phyloP scores from a whole-genome alignment of 805 yeast genomes.

The Lipomyces mesembrius region DNA sequence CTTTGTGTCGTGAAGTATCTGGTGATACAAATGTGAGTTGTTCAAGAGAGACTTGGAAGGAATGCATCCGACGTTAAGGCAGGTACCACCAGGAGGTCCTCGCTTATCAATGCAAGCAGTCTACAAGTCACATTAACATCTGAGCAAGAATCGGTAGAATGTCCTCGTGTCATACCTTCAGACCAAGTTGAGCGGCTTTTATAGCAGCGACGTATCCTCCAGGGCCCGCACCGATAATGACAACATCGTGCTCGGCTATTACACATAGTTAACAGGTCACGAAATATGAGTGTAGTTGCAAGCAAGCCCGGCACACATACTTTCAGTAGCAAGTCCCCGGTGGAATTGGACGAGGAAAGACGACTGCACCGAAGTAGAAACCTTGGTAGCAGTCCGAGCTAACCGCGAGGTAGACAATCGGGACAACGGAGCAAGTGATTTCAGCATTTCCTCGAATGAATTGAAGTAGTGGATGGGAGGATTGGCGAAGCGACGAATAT shows the following conservation, averaged over 20 bases:
- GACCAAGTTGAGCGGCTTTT: conserved; percentile 96
- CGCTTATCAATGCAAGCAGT: conserved; percentile 98
- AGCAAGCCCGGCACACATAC: conserved; percentile 13
- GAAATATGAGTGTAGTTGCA: neutral
- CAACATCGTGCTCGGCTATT: conserved; percentile 73
- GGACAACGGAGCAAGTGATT: conserved; percentile 13
- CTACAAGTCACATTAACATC: conserved; percentile 26
- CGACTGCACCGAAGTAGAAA: conserved; percentile 11
- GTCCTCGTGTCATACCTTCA: conserved; percentile 48
- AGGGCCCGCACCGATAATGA: conserved; percentile 98
- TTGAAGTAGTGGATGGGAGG: neutral
- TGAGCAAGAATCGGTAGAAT: neutral
- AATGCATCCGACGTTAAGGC: conserved; percentile 98
- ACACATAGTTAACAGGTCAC: neutral
- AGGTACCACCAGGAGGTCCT: conserved; percentile 96
- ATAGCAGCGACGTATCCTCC: conserved; percentile 99
- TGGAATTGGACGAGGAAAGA: conserved; percentile 18
- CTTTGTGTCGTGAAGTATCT: conserved; percentile 80
- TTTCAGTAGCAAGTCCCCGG: conserved; percentile 34
- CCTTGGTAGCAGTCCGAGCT: conserved; percentile 17
- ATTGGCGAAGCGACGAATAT: neutral
- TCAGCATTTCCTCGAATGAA: conserved; percentile 15
- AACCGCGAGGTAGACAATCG: conserved; percentile 18
- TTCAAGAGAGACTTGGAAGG: conserved; percentile 95
- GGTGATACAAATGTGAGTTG: conserved; percentile 92